These are phyloP conservation scores for Globisporangium yorkense DNA, from an alignment of 352 stramenopile genomes.

Conservation along the genomic window DNA sequence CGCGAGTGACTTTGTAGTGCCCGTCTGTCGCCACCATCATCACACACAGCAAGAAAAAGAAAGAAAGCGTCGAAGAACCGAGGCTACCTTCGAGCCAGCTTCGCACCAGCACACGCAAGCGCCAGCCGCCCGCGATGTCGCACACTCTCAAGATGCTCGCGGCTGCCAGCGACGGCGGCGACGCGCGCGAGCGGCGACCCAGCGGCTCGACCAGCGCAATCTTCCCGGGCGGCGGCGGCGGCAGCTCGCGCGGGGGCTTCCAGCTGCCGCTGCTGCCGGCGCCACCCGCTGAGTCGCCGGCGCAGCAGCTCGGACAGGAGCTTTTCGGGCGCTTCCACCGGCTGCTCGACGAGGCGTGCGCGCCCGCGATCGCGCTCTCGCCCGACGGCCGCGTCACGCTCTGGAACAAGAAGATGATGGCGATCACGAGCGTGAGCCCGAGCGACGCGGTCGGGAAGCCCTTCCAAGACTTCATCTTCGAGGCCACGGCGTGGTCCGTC, in stretches of 20 bases:
- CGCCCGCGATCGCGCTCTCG: conserved; percentile 38
- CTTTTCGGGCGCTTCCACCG: conserved; percentile 28
- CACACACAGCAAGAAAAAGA: too few species aligned
- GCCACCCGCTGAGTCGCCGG: conserved; percentile 1
- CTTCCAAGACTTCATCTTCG: conserved; percentile 31
- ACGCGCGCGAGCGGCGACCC: neutral
- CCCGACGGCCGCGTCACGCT: conserved; percentile 38
- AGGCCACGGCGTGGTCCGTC: conserved; percentile 14
- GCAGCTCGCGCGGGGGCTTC: conserved; percentile 5
- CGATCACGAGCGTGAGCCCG: conserved; percentile 28
- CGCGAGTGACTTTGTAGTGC: too few species aligned
- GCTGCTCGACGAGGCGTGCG: conserved; percentile 47
- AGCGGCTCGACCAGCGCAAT: neutral
- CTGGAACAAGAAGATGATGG: conserved; percentile 58
- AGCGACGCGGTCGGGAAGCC: conserved; percentile 24
- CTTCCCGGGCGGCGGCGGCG: too few species aligned
- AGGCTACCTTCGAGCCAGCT: neutral
- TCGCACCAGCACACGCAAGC: neutral
- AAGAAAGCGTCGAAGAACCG: too few species aligned
- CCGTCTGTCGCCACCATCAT: too few species aligned
- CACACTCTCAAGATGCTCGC: conserved; percentile 1
- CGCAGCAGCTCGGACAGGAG: conserved; percentile 8
- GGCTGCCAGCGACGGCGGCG: neutral
- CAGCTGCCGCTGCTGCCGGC: conserved; percentile 3
- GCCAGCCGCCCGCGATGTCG: neutral